Percentiles rank a stretch among this genome's conserved stretches.
These are phyloP conservation scores for Apophysomyces elegans DNA, from an alignment of 371 early-diverging fungal genomes.

Conservation along the genomic window DNA sequence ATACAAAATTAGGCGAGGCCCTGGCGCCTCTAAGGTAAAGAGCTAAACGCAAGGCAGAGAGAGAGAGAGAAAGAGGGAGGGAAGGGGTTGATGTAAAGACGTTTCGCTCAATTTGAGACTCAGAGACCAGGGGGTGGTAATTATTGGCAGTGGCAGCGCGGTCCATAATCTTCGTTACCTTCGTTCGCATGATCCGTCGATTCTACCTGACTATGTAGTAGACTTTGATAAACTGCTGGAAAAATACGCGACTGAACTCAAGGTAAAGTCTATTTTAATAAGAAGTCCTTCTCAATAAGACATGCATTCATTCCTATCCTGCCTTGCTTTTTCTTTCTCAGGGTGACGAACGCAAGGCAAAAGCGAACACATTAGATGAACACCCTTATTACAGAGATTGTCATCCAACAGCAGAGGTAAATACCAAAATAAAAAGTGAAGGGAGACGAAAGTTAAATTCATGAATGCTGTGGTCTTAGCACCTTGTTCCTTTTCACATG, in stretches of 20 bases:
- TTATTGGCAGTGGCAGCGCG: slow-evolving; percentile 67
- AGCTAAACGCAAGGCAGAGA: too few species aligned
- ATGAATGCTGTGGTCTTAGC: slow-evolving; percentile 12
- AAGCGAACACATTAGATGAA: slow-evolving; percentile 23
- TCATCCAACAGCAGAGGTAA: slow-evolving; percentile 47
- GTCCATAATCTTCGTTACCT: slow-evolving; percentile 60
- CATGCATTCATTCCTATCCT: not conserved
- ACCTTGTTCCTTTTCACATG: slow-evolving; percentile 40
- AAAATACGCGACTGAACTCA: slow-evolving; percentile 17
- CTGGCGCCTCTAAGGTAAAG: slow-evolving; percentile 39
- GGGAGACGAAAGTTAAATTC: too few species aligned
- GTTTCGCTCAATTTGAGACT: too few species aligned
- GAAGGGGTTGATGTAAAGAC: not conserved
- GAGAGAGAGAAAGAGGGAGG: too few species aligned
- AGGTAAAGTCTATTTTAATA: slow-evolving; percentile 5
- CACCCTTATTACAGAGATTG: slow-evolving; percentile 33
- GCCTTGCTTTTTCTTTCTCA: not conserved
- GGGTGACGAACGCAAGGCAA: slow-evolving; percentile 29
- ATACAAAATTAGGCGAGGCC: slow-evolving; percentile 35
- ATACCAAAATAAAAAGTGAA: not conserved
- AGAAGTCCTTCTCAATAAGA: not conserved
- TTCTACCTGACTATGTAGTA: slow-evolving; percentile 30
- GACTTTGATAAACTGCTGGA: slow-evolving; percentile 36
- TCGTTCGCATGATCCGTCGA: slow-evolving; percentile 29
- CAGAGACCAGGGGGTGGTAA: slow-evolving; percentile 56